Conservation (phyloP, 345 rosid species). For the Viola odorata region DNA sequence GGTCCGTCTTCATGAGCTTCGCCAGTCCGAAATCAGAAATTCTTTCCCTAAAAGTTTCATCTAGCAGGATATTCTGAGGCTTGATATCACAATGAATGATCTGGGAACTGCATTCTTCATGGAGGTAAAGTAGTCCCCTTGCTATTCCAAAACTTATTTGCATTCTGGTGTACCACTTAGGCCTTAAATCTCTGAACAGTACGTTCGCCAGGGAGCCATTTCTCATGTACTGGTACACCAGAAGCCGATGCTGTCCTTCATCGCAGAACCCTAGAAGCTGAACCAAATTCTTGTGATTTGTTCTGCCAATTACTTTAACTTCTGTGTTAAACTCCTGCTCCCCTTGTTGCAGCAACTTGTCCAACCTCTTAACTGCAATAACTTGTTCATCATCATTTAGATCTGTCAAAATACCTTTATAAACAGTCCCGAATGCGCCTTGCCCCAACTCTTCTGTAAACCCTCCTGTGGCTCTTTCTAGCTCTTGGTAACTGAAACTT, state of each 20-base stretch:
- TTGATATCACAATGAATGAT: conserved; percentile 42
- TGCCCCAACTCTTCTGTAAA: conserved; percentile 30
- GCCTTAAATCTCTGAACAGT: conserved; percentile 24
- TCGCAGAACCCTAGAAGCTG: conserved; percentile 32
- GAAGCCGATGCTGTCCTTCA: conserved; percentile 26
- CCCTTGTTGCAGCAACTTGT: conserved; percentile 8
- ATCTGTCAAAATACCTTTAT: conserved; percentile 24
- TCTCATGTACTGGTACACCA: conserved; percentile 35
- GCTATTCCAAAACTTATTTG: conserved; percentile 30
- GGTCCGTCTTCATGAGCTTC: conserved; percentile 25
- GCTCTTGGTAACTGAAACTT: conserved; percentile 19
- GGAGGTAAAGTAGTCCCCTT: conserved; percentile 33
- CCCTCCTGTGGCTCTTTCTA: conserved; percentile 18
- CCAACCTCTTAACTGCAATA: conserved; percentile 30
- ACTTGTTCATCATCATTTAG: not conserved
- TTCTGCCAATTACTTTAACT: conserved; percentile 27
- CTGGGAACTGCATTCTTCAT: conserved; percentile 33
- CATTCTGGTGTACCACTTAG: conserved; percentile 22
- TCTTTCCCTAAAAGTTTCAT: conserved; percentile 7
- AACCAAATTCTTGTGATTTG: conserved; percentile 41
- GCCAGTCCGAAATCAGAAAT: conserved; percentile 43
- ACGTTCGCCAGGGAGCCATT: conserved; percentile 25
- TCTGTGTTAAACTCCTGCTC: conserved; percentile 34
- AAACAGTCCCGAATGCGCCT: conserved; percentile 29
- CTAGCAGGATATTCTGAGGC: conserved; percentile 39